These are phyloP conservation scores for Patellifolia procumbens DNA, from an alignment of 179 eudicot species.

Conservation along the genomic window DNA sequence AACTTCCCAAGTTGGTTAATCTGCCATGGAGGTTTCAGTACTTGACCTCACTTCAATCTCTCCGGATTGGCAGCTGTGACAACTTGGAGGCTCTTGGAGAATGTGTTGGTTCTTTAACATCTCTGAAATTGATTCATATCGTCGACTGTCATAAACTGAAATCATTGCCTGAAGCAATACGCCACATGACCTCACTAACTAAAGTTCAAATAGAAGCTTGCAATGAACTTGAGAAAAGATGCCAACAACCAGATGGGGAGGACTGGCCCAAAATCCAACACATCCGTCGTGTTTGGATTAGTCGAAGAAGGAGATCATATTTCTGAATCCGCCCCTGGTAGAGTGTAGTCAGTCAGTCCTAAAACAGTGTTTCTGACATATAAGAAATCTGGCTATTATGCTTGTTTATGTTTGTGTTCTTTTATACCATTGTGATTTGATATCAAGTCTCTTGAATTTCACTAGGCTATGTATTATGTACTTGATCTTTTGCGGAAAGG, in stretches of 20 bases:
- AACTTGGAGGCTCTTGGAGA: conserved; percentile 1
- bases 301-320: too few species aligned
- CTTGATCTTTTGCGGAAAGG: too few species aligned
- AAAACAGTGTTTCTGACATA: too few species aligned
- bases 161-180: neutral
- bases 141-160: neutral
- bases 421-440: too few species aligned
- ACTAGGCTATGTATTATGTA: too few species aligned
- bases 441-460: too few species aligned
- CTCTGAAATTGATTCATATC: neutral
- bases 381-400: too few species aligned
- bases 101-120: neutral
- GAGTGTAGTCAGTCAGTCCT: too few species aligned
- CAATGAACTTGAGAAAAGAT: neutral
- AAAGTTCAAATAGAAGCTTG: neutral
- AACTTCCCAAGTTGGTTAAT: neutral
- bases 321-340: too few species aligned
- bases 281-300: neutral
- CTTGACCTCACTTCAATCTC: neutral
- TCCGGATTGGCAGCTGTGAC: neutral
- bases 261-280: conserved; percentile 10
- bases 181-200: neutral
- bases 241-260: neutral
- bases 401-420: too few species aligned
- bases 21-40: conserved; percentile 3